Evolutionary conservation across 2,329 filamentous ascomycete genomes (phyloP).

Genomic region (Trichoderma hamatum): DNA sequence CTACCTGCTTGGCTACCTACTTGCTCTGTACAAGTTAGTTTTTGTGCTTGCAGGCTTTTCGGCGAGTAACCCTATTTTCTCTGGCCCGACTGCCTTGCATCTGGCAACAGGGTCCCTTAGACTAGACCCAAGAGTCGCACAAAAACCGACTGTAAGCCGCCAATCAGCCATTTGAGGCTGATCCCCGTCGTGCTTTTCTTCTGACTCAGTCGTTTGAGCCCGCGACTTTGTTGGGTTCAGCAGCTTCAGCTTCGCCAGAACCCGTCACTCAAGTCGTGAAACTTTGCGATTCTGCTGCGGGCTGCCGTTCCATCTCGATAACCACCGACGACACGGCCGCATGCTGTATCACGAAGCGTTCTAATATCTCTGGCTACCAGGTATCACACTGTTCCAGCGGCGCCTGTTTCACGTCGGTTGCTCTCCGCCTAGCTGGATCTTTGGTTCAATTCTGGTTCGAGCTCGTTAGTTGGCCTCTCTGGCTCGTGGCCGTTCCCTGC

Average conservation of each 20-base stretch:
- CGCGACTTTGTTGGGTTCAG: slow-evolving; percentile 24
- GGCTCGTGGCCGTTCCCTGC: background rate
- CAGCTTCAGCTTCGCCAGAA: slow-evolving; percentile 31
- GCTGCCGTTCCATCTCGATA: slow-evolving; percentile 50
- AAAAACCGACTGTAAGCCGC: slow-evolving; percentile 52
- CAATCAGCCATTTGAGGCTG: slow-evolving; percentile 41
- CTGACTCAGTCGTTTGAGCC: slow-evolving; percentile 35
- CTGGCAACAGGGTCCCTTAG: slow-evolving; percentile 41
- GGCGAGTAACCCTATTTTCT: slow-evolving; percentile 43
- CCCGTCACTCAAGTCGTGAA: slow-evolving; percentile 39
- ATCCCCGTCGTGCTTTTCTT: slow-evolving; percentile 34
- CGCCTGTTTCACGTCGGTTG: slow-evolving; percentile 51
- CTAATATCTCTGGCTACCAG: slow-evolving; percentile 49
- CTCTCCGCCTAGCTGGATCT: slow-evolving; percentile 26
- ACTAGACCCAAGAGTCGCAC: slow-evolving; percentile 50
- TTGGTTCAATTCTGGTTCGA: slow-evolving; percentile 19
- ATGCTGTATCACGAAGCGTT: slow-evolving; percentile 53
- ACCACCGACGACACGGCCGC: slow-evolving; percentile 50
- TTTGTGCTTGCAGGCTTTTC: slow-evolving; percentile 30
- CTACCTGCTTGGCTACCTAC: slow-evolving; percentile 12
- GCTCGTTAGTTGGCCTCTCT: slow-evolving; percentile 11
- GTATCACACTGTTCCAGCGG: slow-evolving; percentile 55
- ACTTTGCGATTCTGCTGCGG: slow-evolving; percentile 47
- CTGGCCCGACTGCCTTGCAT: slow-evolving; percentile 51
- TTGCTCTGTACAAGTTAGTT: slow-evolving; percentile 1